Base-by-base conservation (phyloP, 73 alveolate genomes). In the Tetrahymena malaccensis region DNA sequence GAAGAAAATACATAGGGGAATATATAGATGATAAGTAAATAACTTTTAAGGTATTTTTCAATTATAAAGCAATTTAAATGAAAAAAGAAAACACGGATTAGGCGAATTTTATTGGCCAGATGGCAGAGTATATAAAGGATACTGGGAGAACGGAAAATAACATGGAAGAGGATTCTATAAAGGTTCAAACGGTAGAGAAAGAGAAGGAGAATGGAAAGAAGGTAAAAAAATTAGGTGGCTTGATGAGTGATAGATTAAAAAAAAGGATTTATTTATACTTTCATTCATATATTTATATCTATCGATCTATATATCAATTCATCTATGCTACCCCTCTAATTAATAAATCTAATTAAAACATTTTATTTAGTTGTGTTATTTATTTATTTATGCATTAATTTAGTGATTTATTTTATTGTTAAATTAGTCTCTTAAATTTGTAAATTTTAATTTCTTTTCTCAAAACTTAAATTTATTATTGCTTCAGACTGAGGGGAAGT, bases 191-290 rank as follows among this genome's bases (percentile, higher is more conserved):
- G 97, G 95, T 15, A n/a, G 84, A 27, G 96, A 95, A 93, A 96
- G 97, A 35, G 97, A 93, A 94, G 98, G 98, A n/a, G 96, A 96
- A 34, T 97, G 98, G 98, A 97, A 96, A 55, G 98, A 97, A 57
- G 98, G 98, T 8, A 97, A 96, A 95, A 94, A 96, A 55, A 94
- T 96, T 19, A 97, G 95, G 93, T 95, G 97, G 97, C 95, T 57
- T 85, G 93, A 95, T 55, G 89, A 93, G 25, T 70, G 89, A 70
- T 27, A 70, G 35, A 70, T 27, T 8, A n/a, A 70, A 25, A 25
- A 6, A 50, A 15, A 19, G 16, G 0, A 15, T 19, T 10, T 2
- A 19, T 19, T 1, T 50, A 50, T 15, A 5, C 16, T 1, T 50
- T 50, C 25, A 27, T 15, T 50, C 7, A 13, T 3, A 50, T n/a